Evolutionary conservation across 2,329 filamentous ascomycete genomes (phyloP).

Genomic region (Ceratocystis eucalypticola): DNA sequence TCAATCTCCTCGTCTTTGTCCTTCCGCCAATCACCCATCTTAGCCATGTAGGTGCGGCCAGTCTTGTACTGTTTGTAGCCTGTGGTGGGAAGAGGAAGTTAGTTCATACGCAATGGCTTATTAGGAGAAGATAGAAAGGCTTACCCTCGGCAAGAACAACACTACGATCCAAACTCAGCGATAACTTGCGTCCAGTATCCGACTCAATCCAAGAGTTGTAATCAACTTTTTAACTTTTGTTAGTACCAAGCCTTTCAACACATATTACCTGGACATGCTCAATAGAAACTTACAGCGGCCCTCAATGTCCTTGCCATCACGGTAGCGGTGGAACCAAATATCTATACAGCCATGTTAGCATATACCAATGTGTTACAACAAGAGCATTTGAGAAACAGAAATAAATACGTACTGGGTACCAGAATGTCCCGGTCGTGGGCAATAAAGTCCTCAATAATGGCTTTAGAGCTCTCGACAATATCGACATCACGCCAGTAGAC

Average conservation of each 20-base stretch:
- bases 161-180: constrained; percentile 61
- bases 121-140: background rate
- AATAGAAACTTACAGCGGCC: constrained; percentile 62
- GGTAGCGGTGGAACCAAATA: constrained; percentile 88
- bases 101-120: background rate
- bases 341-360: constrained; percentile 38
- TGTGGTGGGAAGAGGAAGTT: constrained; percentile 27
- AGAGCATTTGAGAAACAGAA: background rate
- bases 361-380: background rate
- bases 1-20: constrained; percentile 87
- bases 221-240: constrained; percentile 50
- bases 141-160: constrained; percentile 79
- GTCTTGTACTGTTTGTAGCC: constrained; percentile 91
- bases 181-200: constrained; percentile 63
- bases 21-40: constrained; percentile 80
- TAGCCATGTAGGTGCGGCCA: constrained; percentile 76
- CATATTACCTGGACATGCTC: background rate
- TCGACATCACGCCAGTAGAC: constrained; percentile 98
- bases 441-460: constrained; percentile 88
- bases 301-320: constrained; percentile 72
- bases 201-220: constrained; percentile 99
- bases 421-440: constrained; percentile 86
- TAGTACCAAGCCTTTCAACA: constrained; percentile 17
- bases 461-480: constrained; percentile 76
- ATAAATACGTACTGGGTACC: constrained; percentile 65